phyloP scores from a whole-genome alignment of 331 rosid species.

The Pyracantha coccinea region DNA sequence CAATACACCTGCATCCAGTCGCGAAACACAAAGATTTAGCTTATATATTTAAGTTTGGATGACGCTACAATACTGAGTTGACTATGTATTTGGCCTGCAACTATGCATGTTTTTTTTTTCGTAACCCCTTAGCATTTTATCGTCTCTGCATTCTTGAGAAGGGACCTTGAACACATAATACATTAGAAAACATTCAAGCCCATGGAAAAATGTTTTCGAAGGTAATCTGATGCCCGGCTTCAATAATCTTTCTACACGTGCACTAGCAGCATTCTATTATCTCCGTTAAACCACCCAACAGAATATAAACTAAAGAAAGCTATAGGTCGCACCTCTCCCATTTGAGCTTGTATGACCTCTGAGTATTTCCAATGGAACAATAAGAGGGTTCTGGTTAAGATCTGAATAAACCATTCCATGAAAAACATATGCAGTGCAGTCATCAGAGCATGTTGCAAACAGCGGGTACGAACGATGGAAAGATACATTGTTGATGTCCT shows the following conservation, averaged over 20 bases:
- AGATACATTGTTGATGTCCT: slow-evolving; percentile 73
- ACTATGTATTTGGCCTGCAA: neutral
- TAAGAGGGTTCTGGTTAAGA: slow-evolving; percentile 85
- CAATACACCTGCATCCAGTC: slow-evolving; percentile 59
- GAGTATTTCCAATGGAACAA: slow-evolving; percentile 85
- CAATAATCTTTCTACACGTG: neutral
- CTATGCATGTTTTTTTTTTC: neutral
- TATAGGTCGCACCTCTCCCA: slow-evolving; percentile 68
- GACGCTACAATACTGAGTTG: neutral
- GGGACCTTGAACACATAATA: neutral
- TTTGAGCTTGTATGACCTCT: slow-evolving; percentile 71
- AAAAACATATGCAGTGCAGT: slow-evolving; percentile 75
- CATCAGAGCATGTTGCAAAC: slow-evolving; percentile 93
- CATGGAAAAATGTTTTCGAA: neutral
- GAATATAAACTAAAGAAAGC: neutral
- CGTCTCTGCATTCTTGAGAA: neutral
- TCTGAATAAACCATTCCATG: slow-evolving; percentile 94
- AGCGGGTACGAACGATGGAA: slow-evolving; percentile 76
- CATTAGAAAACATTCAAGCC: neutral
- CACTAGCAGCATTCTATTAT: neutral
- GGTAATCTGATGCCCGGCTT: neutral
- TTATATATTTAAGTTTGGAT: neutral
- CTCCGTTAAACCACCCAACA: neutral
- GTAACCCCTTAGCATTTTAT: neutral
- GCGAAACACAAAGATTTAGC: neutral